Evolutionary conservation across 352 stramenopile genomes (phyloP).

Genomic region (Globisporangium mamillatum): DNA sequence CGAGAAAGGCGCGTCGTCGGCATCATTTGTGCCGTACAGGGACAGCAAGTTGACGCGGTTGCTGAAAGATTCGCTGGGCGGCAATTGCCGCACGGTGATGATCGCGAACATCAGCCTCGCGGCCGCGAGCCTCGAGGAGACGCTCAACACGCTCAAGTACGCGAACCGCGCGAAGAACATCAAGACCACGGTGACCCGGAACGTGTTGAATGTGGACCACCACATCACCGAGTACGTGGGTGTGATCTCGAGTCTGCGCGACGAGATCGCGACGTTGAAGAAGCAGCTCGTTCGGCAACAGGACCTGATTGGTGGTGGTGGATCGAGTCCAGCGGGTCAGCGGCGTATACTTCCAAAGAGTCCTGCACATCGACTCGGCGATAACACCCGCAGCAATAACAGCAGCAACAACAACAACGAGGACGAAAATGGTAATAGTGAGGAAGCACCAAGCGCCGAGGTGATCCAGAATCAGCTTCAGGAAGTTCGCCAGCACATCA

Average conservation of each 20-base stretch:
- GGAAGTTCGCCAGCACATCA: constrained; percentile 69
- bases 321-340: neutral
- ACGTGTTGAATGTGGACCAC: constrained; percentile 88
- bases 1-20: constrained; percentile 48
- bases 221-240: constrained; percentile 84
- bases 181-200: constrained; percentile 87
- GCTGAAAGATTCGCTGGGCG: constrained; percentile 89
- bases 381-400: neutral
- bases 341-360: neutral
- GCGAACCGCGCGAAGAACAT: constrained; percentile 93
- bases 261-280: constrained; percentile 85
- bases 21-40: constrained; percentile 87
- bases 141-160: constrained; percentile 93
- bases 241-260: constrained; percentile 81
- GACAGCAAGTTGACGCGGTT: constrained; percentile 88
- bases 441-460: neutral
- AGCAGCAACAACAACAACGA: constrained; percentile 24
- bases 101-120: constrained; percentile 90
- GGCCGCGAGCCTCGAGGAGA: constrained; percentile 86
- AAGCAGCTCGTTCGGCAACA: constrained; percentile 43
- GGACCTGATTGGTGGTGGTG: constrained; percentile 10
- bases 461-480: constrained; percentile 16
- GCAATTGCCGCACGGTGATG: constrained; percentile 94
- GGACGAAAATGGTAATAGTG: neutral
- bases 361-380: neutral